Base-by-base conservation (phyloP, 345 rosid species). In the Brassica nigra region DNA sequence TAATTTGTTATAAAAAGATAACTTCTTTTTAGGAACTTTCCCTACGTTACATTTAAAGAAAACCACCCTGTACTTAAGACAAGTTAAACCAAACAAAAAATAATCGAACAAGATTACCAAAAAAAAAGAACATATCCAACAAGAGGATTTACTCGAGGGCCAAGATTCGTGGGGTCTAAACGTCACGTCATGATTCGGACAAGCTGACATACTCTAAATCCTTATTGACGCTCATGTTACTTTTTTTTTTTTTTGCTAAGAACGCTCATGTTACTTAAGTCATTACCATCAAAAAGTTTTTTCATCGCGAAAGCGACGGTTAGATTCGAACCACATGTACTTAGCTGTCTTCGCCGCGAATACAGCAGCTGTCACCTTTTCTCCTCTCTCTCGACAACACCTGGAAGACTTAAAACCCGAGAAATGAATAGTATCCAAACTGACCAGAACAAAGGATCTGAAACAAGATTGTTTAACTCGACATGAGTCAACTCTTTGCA, bases 401-500 rank as follows among this genome's bases (percentile, higher is more conserved):
- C 67, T 15, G 44, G 12, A 63, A 52, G 27, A 33, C 68, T 68
- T 3, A 27, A 31, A 67, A 54, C 28, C 55, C 61, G 33, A 11
- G 30, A 66, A 34, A 55, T 49, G 20, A 62, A 2, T 14, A 8
- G 15, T 52, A 31, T n/a, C 57, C 55, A 34, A 57, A 70, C 9
- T 11, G 29, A 61, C 6, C 0, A 70, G 39, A 47, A 10, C 11
- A 11, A 23, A 63, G 14, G 63, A 67, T 31, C 49, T 6, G 52
- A 36, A 4, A 52, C 34, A 23, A 66, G 49, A 34, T 18, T 6
- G n/a, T 15, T 15, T 28, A 23, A 1, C 28, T 6, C 52, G 36
- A 78, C 65, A 88, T 88, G 89, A 86, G 66, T 65, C 88, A 72
- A 28, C 54, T 76, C 11, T 76, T 77, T 55, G 73, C 42, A 20